Percentiles rank a stretch among this genome's conserved stretches.
phyloP scores from a whole-genome alignment of 768 basidiomycete genomes.

The Boletus subparvulus region DNA sequence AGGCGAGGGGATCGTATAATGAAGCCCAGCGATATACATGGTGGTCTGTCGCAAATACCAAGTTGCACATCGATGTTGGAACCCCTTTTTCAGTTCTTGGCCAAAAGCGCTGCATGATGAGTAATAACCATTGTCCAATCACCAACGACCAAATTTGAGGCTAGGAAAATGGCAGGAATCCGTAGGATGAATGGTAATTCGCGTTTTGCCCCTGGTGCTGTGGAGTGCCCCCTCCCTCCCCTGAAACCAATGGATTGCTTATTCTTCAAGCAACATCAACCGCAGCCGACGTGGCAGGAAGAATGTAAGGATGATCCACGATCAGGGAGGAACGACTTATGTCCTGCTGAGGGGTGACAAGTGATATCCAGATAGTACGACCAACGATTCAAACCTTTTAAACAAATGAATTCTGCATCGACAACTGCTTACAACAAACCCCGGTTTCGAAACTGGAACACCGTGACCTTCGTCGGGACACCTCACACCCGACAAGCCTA shows the following conservation, averaged over 20 bases:
- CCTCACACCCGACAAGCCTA: background rate
- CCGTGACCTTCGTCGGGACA: background rate
- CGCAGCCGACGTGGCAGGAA: background rate
- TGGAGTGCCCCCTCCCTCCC: too few species aligned
- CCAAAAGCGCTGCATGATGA: slow-evolving; percentile 17
- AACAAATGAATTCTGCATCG: background rate
- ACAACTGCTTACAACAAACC: background rate
- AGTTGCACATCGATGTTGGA: background rate
- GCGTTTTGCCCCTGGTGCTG: background rate
- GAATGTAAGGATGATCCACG: background rate
- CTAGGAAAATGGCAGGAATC: background rate
- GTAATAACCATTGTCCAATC: slow-evolving; percentile 10
- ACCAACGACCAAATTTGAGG: background rate
- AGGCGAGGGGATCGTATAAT: slow-evolving; percentile 2
- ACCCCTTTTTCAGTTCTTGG: slow-evolving; percentile 18
- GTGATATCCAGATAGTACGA: background rate
- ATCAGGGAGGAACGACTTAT: background rate
- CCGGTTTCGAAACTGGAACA: background rate
- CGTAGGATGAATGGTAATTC: background rate
- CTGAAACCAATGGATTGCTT: background rate
- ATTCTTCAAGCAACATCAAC: background rate
- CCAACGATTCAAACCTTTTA: background rate
- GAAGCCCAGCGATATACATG: slow-evolving; percentile 33
- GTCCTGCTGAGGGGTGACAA: background rate
- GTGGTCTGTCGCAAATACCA: slow-evolving; percentile 15